Evolutionary conservation across 768 basidiomycete genomes (phyloP).

Genomic region (Tulasnella sp.): DNA sequence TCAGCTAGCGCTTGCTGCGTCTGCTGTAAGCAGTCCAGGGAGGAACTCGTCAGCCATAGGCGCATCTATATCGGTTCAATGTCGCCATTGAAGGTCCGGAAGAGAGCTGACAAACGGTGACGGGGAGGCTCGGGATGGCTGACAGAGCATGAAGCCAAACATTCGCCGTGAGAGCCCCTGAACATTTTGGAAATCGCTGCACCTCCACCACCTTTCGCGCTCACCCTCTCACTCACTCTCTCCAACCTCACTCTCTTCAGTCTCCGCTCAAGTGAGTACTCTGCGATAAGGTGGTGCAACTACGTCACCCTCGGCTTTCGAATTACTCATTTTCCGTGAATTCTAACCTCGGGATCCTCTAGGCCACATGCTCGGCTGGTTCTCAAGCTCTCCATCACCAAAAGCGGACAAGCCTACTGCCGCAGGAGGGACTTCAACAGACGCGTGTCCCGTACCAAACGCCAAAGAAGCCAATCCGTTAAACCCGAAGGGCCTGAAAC

Average conservation of each 20-base stretch:
- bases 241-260: background rate
- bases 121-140: background rate
- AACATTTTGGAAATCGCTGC: constrained; percentile 11
- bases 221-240: background rate
- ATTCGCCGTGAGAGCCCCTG: constrained; percentile 13
- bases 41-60: background rate
- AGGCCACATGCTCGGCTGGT: constrained; percentile 22
- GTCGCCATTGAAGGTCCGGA: background rate
- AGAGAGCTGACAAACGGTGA: background rate
- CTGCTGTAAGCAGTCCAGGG: background rate
- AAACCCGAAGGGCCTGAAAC: constrained; percentile 92
- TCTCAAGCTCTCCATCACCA: constrained; percentile 6
- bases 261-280: background rate
- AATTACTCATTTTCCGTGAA: background rate
- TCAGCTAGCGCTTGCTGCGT: background rate
- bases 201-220: background rate
- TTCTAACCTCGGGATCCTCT: background rate
- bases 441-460: constrained; percentile 28
- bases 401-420: background rate
- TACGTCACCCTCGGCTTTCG: background rate
- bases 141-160: background rate
- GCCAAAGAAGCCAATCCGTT: constrained; percentile 58
- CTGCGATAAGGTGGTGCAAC: background rate
- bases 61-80: background rate
- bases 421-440: background rate